A percentile compares a stretch with the other conserved stretches of the same genome.
These are phyloP conservation scores for Alternaria novae-zelandiae DNA, from an alignment of 2,329 filamentous ascomycete genomes.

Conservation along the genomic window DNA sequence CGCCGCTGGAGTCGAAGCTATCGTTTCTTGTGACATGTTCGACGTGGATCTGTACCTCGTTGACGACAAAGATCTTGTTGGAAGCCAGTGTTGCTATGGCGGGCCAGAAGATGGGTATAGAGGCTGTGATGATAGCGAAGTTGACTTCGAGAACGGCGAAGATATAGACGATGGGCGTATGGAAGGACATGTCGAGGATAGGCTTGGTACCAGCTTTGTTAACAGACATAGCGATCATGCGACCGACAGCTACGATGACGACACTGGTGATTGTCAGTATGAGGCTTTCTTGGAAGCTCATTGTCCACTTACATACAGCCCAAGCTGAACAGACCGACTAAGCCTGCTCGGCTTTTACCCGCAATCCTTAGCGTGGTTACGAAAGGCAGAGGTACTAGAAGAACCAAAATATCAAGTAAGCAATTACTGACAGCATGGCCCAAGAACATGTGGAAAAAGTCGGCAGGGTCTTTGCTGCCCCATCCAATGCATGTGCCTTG, in stretches of 20 bases:
- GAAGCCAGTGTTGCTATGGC: slow-evolving; percentile 36
- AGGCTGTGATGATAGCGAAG: slow-evolving; percentile 47
- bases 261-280: slow-evolving; percentile 25
- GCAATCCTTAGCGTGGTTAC: slow-evolving; percentile 37
- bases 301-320: slow-evolving; percentile 46
- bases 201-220: slow-evolving; percentile 42
- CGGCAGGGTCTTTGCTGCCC: slow-evolving; percentile 38
- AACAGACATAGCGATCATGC: slow-evolving; percentile 36
- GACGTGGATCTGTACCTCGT: slow-evolving; percentile 46
- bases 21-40: slow-evolving; percentile 24
- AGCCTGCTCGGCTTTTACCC: slow-evolving; percentile 36
- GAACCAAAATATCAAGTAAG: slow-evolving; percentile 40
- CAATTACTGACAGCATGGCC: slow-evolving; percentile 42
- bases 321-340: slow-evolving; percentile 40
- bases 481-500: slow-evolving; percentile 42
- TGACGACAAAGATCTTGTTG: slow-evolving; percentile 49
- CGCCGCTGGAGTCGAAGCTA: slow-evolving; percentile 17
- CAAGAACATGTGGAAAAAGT: slow-evolving; percentile 38
- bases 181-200: slow-evolving; percentile 38
- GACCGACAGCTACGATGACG: slow-evolving; percentile 35
- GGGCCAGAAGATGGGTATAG: slow-evolving; percentile 50
- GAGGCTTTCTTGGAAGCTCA: slow-evolving; percentile 1
- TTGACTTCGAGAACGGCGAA: slow-evolving; percentile 48
- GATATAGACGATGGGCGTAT: slow-evolving; percentile 40
- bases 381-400: slow-evolving; percentile 41